A percentile compares a stretch with the other conserved stretches of the same genome.
phyloP scores from a whole-genome alignment of 2,329 filamentous ascomycete genomes.

The Talaromyces sp. region DNA sequence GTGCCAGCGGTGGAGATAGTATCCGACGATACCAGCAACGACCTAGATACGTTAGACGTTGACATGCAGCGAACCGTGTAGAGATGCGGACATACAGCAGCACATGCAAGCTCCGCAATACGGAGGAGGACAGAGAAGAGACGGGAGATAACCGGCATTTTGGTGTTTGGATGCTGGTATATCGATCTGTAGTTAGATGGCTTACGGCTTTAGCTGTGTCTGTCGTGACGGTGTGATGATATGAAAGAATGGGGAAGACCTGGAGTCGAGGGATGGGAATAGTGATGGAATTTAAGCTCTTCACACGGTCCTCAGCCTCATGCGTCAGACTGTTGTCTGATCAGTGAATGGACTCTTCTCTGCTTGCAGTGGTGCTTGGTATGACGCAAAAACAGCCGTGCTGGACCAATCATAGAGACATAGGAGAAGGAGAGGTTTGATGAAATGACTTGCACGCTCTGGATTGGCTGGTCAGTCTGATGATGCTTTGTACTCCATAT shows the following conservation, averaged over 20 bases:
- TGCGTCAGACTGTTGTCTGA: slow-evolving; percentile 1
- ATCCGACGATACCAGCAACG: slow-evolving; percentile 63
- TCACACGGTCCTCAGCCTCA: not conserved
- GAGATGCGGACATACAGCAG: slow-evolving; percentile 48
- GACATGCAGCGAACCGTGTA: slow-evolving; percentile 15
- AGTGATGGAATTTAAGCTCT: slow-evolving; percentile 13
- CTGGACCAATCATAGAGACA: not conserved
- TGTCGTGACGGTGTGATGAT: not conserved
- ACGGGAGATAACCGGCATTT: slow-evolving; percentile 50
- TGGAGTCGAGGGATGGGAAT: not conserved
- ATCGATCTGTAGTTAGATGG: not conserved
- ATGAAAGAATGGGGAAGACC: not conserved
- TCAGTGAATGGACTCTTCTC: no score
- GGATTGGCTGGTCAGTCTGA: not conserved
- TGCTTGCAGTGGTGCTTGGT: no score
- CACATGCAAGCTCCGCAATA: slow-evolving; percentile 61
- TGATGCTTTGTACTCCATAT: not conserved
- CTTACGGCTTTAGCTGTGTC: not conserved
- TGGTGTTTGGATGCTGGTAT: not conserved
- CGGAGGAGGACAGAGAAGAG: slow-evolving; percentile 55
- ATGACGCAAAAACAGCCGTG: not conserved
- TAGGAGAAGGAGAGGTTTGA: not conserved
- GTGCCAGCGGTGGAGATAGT: slow-evolving; percentile 54
- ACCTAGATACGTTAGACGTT: slow-evolving; percentile 26
- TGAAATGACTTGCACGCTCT: not conserved